Conservation (phyloP, 768 basidiomycete genomes). For the Tricholoma bakamatsutake region DNA sequence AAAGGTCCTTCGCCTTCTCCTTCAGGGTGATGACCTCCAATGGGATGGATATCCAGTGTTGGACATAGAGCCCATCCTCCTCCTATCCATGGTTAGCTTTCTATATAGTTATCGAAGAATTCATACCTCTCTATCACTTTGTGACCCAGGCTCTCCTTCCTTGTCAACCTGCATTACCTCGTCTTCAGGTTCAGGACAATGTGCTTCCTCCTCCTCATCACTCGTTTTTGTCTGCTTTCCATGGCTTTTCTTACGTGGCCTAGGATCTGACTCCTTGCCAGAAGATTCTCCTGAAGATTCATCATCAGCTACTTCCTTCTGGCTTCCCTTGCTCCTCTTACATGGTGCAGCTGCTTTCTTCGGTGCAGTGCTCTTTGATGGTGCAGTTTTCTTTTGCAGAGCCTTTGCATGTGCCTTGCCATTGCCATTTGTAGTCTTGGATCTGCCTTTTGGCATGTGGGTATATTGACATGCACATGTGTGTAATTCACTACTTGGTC, state of each 20-base stretch:
- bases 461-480: not conserved
- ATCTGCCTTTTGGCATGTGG: not conserved
- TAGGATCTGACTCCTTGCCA: not conserved
- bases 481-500: not conserved
- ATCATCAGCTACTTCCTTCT: not conserved
- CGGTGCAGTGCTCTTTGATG: not conserved
- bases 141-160: too few relatives aligned
- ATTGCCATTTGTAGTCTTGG: not conserved
- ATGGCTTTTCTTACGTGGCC: too few relatives aligned
- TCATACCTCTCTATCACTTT: too few relatives aligned
- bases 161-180: too few relatives aligned
- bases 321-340: not conserved
- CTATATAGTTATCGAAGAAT: too few relatives aligned
- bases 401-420: not conserved
- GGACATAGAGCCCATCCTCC: too few relatives aligned
- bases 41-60: too few relatives aligned
- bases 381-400: not conserved
- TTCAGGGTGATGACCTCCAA: too few relatives aligned
- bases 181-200: too few relatives aligned
- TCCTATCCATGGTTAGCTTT: too few relatives aligned
- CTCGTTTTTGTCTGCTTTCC: too few relatives aligned
- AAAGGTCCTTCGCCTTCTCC: not conserved
- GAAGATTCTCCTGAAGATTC: not conserved
- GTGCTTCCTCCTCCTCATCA: too few relatives aligned
- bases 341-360: not conserved